Evolutionary conservation across 2,329 filamentous ascomycete species (phyloP), one percentile per base, ranked within the genome.

Genomic region (Pseudocercospora pini-densiflorae): DNA sequence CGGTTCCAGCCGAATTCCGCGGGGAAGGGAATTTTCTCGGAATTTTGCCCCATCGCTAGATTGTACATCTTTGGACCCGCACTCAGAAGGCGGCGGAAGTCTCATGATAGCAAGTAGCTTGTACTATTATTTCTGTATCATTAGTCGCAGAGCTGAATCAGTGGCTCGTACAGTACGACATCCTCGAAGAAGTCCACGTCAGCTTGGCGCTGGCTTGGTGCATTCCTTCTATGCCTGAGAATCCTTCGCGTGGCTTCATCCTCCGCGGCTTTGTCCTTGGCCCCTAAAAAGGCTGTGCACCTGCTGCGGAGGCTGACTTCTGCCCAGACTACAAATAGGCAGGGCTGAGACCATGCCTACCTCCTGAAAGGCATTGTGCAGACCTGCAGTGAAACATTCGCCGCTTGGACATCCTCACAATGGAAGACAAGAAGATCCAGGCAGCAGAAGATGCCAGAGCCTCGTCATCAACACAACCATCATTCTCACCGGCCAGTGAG

Each of bases 1-100:
- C 27, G 27, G 27, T 27, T 27, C 27, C 27, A 27, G 27, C 27
- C 27, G 27, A 27, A 27, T 27, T 27, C 27, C 27, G 27, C 27
- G 27, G 27, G 27, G 27, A 27, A 27, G 27, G 27, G 27, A 27
- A 27, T 27, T 27, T 27, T 27, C 27, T 27, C 27, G 27, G 27
- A 27, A 27, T 27, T 27, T 27, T 27, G 27, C 27, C 27, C 27
- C 27, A 27, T 27, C 27, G 27, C 27, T 27, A n/a, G 59, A 19
- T 33, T 65, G 27, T 68, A 54, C 33, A 12, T 59, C 51, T 58
- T 49, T 33, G 61, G 65, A 3, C 36, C 49, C 19, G 16, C n/a
- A 5, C 23, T 57, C 3, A 54, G 57, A n/a, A 49, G 33, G 24
- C 47, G 43, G 21, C 33, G 55, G 21, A 29, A 55, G 16, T 21